Evolutionary conservation across 2,329 filamentous ascomycete species (phyloP), one percentile per base, ranked within the genome.

Genomic region (Nakataea oryzae): DNA sequence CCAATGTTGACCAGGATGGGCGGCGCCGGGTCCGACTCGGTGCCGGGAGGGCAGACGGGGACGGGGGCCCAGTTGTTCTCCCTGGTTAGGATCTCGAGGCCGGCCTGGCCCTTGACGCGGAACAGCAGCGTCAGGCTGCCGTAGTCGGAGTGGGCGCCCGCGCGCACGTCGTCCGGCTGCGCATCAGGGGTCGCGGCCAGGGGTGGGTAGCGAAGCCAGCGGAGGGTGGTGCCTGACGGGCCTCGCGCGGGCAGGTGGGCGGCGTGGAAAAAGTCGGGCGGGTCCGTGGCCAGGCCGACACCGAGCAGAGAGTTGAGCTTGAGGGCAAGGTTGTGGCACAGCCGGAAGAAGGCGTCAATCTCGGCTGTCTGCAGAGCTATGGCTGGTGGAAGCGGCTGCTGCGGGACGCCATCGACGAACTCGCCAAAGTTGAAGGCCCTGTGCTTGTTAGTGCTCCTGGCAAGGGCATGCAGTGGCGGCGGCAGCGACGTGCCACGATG

Each of bases 351-450:
- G 54, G 78, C 74, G 61, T 78, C 76, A 64, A 96, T 79, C 24
- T 86, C 79, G 8, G 77, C 68, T 69, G 89, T 82, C 64, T 89
- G 79, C 1, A 79, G 67, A 21, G 76, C 71, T 2, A 97, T 79
- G 9, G 84, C 79, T 1, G 78, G 70, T 0, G 93, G 92, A 1
- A 97, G 79, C 11, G 89, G 87, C 72, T 97, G 93, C 65, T 88
- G 86, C 17, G 89, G 82, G 74, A 86, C 86, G 67, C 85, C 81
- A 65, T 85, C 68, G 63, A 78, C 71, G 71, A 95, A 96, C 67
- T 91, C 85, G 66, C 88, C 91, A 70, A 97, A 89, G 77, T 97
- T 99, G 81, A 97, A 93, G 50, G 89, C 91, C 78, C 92, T 95
- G 67, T 11, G n/a, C 3, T 50, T 26, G 62, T 63, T 26, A 61